Evolutionary conservation across 2,329 filamentous ascomycete genomes (phyloP), one percentile per base, ranked within the genome.

Genomic region (Nemania serpens): DNA sequence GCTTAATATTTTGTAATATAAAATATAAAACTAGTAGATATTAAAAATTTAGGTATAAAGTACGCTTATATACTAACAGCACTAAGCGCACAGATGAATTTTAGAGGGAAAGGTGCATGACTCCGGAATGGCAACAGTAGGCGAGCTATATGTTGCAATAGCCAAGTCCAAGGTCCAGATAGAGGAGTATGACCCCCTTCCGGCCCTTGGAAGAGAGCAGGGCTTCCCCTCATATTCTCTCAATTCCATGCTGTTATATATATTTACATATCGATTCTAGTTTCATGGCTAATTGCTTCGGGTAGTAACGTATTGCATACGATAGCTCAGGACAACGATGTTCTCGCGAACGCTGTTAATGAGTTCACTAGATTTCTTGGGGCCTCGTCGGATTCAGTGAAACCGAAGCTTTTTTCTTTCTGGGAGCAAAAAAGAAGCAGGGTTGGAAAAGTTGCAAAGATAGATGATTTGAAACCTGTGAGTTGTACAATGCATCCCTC

Each of bases 341-440:
- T 17, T 47, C 45, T 47, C 15, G 45, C 29, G 25, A 13, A 4
- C 9, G 22, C 45, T 47, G 45, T 47, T 17, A 2, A 12, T 33
- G 45, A 47, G 18, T 47, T 47, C 22, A 12, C 2, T 29, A 15
- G 10, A 3, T 47, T 29, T n/a, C 45, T 47, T 13, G 45, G 22
- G 22, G 29, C 9, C 22, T 33, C 45, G 33, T 17, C 22, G 6
- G 29, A 47, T 29, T 33, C 13, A 10, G 20, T 17, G 15, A 47
- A 47, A 33, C 22, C 45, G 15, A 47, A 47, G 45, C 12, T 47
- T 15, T 47, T 47, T 47, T 47, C 22, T 47, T 47, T 47, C 45
- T 47, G 10, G 13, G 45, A 47, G 22, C 20, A 22, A 47, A 47
- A 34, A 33, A 4, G 20, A 33, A 47, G 45, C 45, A 10, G 29